phyloP scores from a whole-genome alignment of 129 eudicot genomes.

The Escallonia herrerae region DNA sequence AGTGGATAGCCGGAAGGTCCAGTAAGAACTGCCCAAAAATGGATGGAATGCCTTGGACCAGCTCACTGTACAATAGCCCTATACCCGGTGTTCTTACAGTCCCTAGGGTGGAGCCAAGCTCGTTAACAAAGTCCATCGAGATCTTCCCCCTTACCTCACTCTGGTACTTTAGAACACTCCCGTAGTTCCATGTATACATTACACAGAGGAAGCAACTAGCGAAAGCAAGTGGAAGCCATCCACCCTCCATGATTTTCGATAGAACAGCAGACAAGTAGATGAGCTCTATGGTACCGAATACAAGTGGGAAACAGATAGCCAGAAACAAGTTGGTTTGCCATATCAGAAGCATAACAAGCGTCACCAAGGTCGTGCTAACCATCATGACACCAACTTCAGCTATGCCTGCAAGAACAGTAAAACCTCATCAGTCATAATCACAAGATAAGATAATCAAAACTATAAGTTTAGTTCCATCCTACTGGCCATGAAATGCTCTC shows the following conservation, averaged over 20 bases:
- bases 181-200: constrained; percentile 96
- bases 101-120: constrained; percentile 83
- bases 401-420: constrained; percentile 49
- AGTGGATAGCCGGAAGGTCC: constrained; percentile 88
- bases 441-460: no score
- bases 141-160: constrained; percentile 77
- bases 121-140: constrained; percentile 77
- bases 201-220: constrained; percentile 72
- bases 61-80: constrained; percentile 77
- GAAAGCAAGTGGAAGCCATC: constrained; percentile 91
- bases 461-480: no score
- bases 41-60: constrained; percentile 92
- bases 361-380: constrained; percentile 75
- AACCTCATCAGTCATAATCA: no score
- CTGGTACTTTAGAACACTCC: constrained; percentile 81
- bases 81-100: constrained; percentile 85
- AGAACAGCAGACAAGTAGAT: constrained; percentile 75
- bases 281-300: constrained; percentile 80
- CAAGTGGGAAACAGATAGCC: constrained; percentile 57
- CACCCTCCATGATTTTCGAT: constrained; percentile 79
- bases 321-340: constrained; percentile 82
- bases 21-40: constrained; percentile 70
- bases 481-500: no score
- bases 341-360: constrained; percentile 90
- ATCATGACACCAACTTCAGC: constrained; percentile 97